These are phyloP conservation scores for Aurantiochytrium sp. DNA, from an alignment of 108 stramenopile genomes.

Conservation along the genomic window DNA sequence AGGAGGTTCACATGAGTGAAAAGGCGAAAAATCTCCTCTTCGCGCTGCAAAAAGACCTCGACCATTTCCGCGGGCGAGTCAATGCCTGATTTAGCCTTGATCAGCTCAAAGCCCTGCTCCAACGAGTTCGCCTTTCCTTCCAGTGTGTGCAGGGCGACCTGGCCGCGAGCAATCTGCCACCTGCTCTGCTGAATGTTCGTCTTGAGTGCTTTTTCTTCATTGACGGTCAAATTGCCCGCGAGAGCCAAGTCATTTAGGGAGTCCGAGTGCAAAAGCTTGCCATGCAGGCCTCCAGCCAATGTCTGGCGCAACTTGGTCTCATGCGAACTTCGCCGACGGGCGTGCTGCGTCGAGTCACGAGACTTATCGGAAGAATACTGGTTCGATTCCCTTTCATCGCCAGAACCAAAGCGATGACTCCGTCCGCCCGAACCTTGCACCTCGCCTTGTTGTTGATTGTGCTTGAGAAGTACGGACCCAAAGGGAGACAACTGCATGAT, in stretches of 20 bases:
- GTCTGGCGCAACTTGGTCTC: not conserved
- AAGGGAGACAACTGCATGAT: not conserved
- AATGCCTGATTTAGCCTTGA: not conserved
- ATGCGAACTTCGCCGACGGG: not conserved
- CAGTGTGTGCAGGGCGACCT: not conserved
- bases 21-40: not conserved
- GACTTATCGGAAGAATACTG: too few relatives aligned
- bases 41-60: not conserved
- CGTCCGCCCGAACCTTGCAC: too few relatives aligned
- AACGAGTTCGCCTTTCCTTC: not conserved
- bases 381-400: too few relatives aligned
- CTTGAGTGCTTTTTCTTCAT: not conserved
- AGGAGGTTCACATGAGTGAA: not conserved
- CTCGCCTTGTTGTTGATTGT: not conserved
- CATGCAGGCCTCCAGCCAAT: not conserved
- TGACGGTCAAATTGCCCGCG: not conserved
- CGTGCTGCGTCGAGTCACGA: too few relatives aligned
- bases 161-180: conserved; percentile 15
- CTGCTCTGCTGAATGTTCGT: conserved; percentile 11
- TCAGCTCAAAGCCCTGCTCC: conserved; percentile 3
- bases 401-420: too few relatives aligned
- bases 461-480: not conserved
- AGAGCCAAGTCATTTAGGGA: not conserved
- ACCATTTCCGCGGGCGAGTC: not conserved
- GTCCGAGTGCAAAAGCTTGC: not conserved